Evolutionary conservation across 1,139 yeast genomes (phyloP), one percentile per base, ranked within the genome.

Genomic region (Dujonia santamariae): DNA sequence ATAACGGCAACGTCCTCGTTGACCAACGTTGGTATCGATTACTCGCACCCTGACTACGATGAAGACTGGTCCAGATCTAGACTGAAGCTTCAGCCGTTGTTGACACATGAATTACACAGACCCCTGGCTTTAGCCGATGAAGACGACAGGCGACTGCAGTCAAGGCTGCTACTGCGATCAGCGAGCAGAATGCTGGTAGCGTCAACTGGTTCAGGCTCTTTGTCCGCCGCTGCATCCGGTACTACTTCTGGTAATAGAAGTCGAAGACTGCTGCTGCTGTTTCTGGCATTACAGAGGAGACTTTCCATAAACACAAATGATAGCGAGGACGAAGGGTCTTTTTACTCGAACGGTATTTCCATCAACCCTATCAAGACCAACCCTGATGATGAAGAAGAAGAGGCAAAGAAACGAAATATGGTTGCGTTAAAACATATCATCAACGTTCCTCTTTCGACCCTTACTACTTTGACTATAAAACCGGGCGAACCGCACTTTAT

Each of bases 401-500:
- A n/a, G n/a, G n/a, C n/a, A n/a, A n/a, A n/a, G n/a, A n/a, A n/a
- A n/a, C 4, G 32, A 14, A 23, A 24, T 9, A 29, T 31, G 14
- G 12, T 56, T 19, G 43, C 55, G 4, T 37, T 59, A 15, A 46
- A 47, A 15, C 55, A 56, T 35, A 45, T 61, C 4, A 37, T 61
- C n/a, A 50, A 51, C 36, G 65, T 64, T 7, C 71, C 71, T 1
- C 42, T 67, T 11, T 47, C 50, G 8, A 44, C 62, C 2, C 57
- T 66, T 4, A 46, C 58, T 16, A 57, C 53, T 32, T 43, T 67
- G 21, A 48, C 50, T 17, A 50, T 63, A 14, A 56, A 62, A 35
- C 81, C 80, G 0, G 80, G 79, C 0, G 79, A 73, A 19, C 49
- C 46, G 0, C 37, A 52, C 29, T 79, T 78, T 45, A 50, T 74